Evolutionary conservation across 139 green algal genomes (phyloP), one percentile per base, ranked within the genome.

Genomic region (Auxenochlorella pyrenoidosa): DNA sequence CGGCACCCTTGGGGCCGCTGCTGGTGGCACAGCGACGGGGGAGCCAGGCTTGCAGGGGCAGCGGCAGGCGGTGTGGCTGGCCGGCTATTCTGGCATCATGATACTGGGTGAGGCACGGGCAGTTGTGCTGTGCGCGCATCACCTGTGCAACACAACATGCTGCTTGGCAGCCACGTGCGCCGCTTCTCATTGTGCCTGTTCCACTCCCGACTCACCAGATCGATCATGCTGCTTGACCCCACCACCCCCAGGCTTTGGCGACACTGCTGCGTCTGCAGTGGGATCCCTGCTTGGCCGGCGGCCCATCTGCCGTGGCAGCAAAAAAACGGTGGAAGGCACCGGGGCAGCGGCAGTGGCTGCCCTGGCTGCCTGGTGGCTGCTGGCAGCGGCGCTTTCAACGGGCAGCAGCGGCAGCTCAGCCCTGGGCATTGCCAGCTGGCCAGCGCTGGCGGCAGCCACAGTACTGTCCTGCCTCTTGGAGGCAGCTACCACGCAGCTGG

Each of bases 281-380:
- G 93, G 94, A n/a, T 86, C 79, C 26, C 51, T 91, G 43, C 28
- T 84, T 5, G 94, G 94, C 2, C 83, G 82, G 26, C n/a, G 22
- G 30, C 83, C 76, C 15, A 81, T 95, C 41, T 81, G 90, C 32
- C 18, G 0, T 5, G 89, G 90, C 70, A 92, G 86, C 59, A 88
- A 79, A 19, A 98, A 98, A 86, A 97, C 95, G 18, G 70, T 91
- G 63, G 95, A 98, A 87, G 95, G 95, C n/a, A 95, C 92, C 1
- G 59, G 88, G 12, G 93, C 91, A 36, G 95, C 90, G 3, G 84
- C 87, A 1, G 77, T 40, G 22, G 82, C 78, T 1, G 96, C 93
- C 28, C 24, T 98, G 82, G 54, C 71, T 0, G 89, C 73, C n/a
- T 96, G 93, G 94, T 51, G 38, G 13, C 44, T 82, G 38, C 70